These are phyloP conservation scores for Gastrolobium villosum DNA, from an alignment of 306 rosid genomes.

Conservation along the genomic window DNA sequence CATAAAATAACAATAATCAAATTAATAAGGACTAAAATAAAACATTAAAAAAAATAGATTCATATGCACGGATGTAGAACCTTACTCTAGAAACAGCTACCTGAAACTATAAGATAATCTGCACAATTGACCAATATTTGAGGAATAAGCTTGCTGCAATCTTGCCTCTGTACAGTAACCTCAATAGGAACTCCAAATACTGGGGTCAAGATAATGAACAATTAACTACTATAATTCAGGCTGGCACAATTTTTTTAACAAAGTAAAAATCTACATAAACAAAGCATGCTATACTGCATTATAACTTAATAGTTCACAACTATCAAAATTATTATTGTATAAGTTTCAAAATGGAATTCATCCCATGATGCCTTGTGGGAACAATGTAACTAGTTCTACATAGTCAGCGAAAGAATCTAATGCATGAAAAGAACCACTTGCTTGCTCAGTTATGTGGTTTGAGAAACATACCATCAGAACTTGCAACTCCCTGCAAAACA, in stretches of 20 bases:
- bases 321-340: not conserved
- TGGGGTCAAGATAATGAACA: conserved; percentile 50
- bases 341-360: conserved; percentile 26
- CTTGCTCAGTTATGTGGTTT: conserved; percentile 25
- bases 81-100: conserved; percentile 58
- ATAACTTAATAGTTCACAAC: conserved; percentile 15
- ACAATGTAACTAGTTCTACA: conserved; percentile 15
- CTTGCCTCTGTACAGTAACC: conserved; percentile 81
- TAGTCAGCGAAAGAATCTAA: conserved; percentile 31
- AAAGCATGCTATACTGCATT: conserved; percentile 23
- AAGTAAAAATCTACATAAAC: not conserved
- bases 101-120: conserved; percentile 90
- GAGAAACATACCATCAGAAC: conserved; percentile 84
- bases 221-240: conserved; percentile 35
- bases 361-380: conserved; percentile 24
- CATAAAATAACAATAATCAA: conserved; percentile 40
- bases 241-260: conserved; percentile 4
- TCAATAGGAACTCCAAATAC: conserved; percentile 97
- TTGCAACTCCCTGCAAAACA: conserved; percentile 88
- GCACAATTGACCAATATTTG: conserved; percentile 84
- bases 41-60: not conserved
- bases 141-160: conserved; percentile 81
- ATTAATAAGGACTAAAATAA: conserved; percentile 37
- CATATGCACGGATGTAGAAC: conserved; percentile 36
- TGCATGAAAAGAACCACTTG: conserved; percentile 27